Evolutionary conservation across 805 yeast genomes (phyloP).

Genomic region (Groenewaldozyma tartarivorans): DNA sequence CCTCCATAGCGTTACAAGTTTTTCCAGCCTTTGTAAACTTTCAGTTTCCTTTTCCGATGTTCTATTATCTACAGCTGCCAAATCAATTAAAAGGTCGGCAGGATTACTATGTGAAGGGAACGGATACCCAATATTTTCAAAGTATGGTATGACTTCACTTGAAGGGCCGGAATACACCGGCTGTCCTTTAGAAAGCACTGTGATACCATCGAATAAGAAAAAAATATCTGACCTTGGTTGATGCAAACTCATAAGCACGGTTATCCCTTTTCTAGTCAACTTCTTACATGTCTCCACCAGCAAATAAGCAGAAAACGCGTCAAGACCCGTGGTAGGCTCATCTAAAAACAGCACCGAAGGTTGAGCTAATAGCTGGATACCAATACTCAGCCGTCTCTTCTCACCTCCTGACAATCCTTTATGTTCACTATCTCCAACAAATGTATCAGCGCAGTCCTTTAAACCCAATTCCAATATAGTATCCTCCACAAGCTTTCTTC

Average conservation of each 20-base stretch:
- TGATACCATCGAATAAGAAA: constrained; percentile 54
- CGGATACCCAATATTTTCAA: constrained; percentile 35
- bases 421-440: constrained; percentile 43
- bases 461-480: constrained; percentile 58
- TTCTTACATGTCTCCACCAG: constrained; percentile 52
- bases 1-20: constrained; percentile 33
- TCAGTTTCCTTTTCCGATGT: constrained; percentile 28
- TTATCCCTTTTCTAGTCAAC: constrained; percentile 51
- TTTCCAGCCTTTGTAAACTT: constrained; percentile 28
- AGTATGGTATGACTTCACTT: constrained; percentile 37
- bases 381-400: constrained; percentile 66
- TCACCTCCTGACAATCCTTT: constrained; percentile 80
- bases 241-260: constrained; percentile 68
- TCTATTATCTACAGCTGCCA: constrained; percentile 47
- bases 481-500: constrained; percentile 44
- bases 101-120: constrained; percentile 46
- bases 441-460: constrained; percentile 50
- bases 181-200: constrained; percentile 54
- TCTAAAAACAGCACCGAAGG: constrained; percentile 73
- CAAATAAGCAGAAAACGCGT: constrained; percentile 63
- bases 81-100: constrained; percentile 51
- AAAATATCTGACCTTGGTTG: constrained; percentile 78
- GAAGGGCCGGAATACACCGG: constrained; percentile 41
- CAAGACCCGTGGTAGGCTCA: constrained; percentile 85
- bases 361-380: constrained; percentile 63